Percentiles rank a stretch among this genome's conserved stretches.
phyloP scores from a whole-genome alignment of 805 yeast species.

The Ogataea wickerhamii region DNA sequence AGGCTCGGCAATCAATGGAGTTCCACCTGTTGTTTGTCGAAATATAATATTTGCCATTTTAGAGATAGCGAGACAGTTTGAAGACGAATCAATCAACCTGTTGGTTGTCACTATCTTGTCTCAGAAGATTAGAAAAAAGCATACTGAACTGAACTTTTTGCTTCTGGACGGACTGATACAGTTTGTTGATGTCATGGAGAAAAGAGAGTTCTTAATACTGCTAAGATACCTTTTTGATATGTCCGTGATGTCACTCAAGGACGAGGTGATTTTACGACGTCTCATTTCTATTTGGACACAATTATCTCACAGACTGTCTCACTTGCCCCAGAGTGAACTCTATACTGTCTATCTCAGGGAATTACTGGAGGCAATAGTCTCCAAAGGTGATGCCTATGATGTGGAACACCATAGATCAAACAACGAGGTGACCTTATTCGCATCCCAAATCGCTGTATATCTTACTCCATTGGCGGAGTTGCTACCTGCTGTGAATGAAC shows the following conservation, averaged over 20 bases:
- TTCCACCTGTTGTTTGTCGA: slow-evolving; percentile 41
- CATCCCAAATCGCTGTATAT: slow-evolving; percentile 58
- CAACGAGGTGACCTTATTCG: slow-evolving; percentile 65
- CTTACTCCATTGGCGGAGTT: slow-evolving; percentile 73
- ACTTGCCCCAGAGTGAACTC: slow-evolving; percentile 39
- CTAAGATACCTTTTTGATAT: slow-evolving; percentile 54
- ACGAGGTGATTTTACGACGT: slow-evolving; percentile 35
- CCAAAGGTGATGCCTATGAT: slow-evolving; percentile 75
- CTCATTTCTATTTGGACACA: slow-evolving; percentile 49
- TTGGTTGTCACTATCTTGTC: slow-evolving; percentile 77
- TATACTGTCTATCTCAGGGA: slow-evolving; percentile 60
- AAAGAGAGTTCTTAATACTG: slow-evolving; percentile 64
- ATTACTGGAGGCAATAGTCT: slow-evolving; percentile 60
- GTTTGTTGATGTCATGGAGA: slow-evolving; percentile 58
- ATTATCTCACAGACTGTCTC: slow-evolving; percentile 37
- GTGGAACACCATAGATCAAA: slow-evolving; percentile 76
- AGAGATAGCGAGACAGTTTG: slow-evolving; percentile 60
- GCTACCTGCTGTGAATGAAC: slow-evolving; percentile 54
- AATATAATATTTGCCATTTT: slow-evolving; percentile 69
- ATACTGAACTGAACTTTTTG: slow-evolving; percentile 50
- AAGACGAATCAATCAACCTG: slow-evolving; percentile 69
- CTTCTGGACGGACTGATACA: slow-evolving; percentile 60
- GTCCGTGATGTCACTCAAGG: slow-evolving; percentile 42
- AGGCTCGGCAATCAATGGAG: slow-evolving; percentile 20
- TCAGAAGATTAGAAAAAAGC: slow-evolving; percentile 57